Conservation (phyloP, 345 rosid genomes). For the Carallia pectinifolia region DNA sequence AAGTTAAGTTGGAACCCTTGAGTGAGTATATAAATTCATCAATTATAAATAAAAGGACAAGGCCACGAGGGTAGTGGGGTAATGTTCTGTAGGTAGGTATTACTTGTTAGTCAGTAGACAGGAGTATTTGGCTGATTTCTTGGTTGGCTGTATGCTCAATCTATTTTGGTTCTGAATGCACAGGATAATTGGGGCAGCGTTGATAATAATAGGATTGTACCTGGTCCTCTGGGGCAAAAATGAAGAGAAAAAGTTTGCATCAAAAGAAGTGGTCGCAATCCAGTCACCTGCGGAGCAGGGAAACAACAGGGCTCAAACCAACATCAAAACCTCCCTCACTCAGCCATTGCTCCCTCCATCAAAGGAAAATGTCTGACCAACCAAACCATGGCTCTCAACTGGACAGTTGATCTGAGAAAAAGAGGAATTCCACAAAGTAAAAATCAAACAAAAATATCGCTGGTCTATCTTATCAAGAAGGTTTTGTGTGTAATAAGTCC, state of each 20-base stretch:
- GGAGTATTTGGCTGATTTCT: neutral
- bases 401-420: constrained; percentile 3
- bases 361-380: constrained; percentile 69
- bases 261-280: constrained; percentile 50
- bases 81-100: neutral
- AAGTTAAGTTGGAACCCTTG: no score
- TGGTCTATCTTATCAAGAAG: constrained; percentile 12
- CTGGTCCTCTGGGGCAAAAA: constrained; percentile 90
- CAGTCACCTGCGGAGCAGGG: constrained; percentile 62
- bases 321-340: constrained; percentile 59
- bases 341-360: constrained; percentile 85
- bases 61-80: constrained; percentile 6
- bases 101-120: neutral
- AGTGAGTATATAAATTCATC: no score
- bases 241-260: constrained; percentile 68
- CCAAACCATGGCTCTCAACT: constrained; percentile 18
- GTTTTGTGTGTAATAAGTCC: constrained; percentile 34
- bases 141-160: neutral
- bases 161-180: constrained; percentile 3
- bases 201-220: constrained; percentile 81
- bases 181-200: constrained; percentile 87
- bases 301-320: constrained; percentile 47
- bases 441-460: neutral
- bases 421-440: no score
- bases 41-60: neutral